phyloP scores from a whole-genome alignment of 148 eudicot species.

The Vaccinium corymbosum region DNA sequence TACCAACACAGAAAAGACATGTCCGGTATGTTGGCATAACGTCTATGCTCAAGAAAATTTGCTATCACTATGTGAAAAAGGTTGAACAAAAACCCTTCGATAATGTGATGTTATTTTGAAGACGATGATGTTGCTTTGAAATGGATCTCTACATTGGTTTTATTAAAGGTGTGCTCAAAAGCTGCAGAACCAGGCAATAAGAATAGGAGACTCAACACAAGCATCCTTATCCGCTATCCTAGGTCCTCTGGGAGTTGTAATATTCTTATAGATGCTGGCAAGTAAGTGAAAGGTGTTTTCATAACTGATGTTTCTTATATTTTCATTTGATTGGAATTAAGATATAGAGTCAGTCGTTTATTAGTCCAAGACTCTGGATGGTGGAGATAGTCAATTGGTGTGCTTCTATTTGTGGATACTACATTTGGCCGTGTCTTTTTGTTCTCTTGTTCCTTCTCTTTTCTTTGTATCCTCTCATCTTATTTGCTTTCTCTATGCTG shows the following conservation, averaged over 20 bases:
- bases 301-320: background rate
- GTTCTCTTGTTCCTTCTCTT: background rate
- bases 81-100: constrained; percentile 1
- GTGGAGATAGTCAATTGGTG: background rate
- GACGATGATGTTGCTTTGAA: background rate
- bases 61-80: background rate
- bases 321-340: background rate
- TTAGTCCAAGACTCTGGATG: background rate
- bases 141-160: constrained; percentile 19
- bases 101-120: background rate
- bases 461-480: background rate
- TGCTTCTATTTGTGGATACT: constrained; percentile 11
- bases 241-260: constrained; percentile 56
- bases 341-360: background rate
- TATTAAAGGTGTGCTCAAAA: constrained; percentile 71
- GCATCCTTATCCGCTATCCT: constrained; percentile 62
- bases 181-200: constrained; percentile 71
- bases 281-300: constrained; percentile 49
- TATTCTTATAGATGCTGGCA: constrained; percentile 94
- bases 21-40: constrained; percentile 48
- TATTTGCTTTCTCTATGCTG: background rate
- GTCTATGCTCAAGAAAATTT: constrained; percentile 10
- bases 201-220: constrained; percentile 89
- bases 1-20: constrained; percentile 65
- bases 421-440: background rate